Evolutionary conservation across 2,329 filamentous ascomycete genomes (phyloP), one percentile per base, ranked within the genome.

Genomic region (Tolypocladium tundrense): DNA sequence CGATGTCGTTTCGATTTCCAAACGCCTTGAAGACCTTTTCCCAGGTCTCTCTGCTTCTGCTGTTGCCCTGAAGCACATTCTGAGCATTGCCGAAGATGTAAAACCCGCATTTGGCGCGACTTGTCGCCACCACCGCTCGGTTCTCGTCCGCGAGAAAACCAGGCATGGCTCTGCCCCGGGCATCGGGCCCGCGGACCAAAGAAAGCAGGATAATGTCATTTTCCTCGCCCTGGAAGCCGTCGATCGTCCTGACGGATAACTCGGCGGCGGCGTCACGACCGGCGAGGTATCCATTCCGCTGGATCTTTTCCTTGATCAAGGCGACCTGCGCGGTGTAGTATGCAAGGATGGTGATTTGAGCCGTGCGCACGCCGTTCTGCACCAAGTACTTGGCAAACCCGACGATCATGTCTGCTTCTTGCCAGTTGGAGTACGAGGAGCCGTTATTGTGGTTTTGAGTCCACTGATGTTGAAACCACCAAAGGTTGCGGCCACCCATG

Each of bases 171-270:
- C 31, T 43, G 31, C 54, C 41, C 19, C 3, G 13, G 4, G 65
- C 63, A 2, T 60, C 59, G 19, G 87, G 88, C 62, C 87, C 91
- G 50, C 92, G 82, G 3, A 94, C 91, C 0, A 96, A 75, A 0
- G 91, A 96, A 0, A 96, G 75, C 2, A 96, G 69, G 11, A 97
- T 79, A 10, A 96, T 77, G 31, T 92, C 88, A 61, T 96, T 96
- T 68, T 96, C 91, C 65, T 96, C 91, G 14, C 91, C 91, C 69
- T 96, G 91, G 66, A 93, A 96, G 0, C 88, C 90, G 66, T 96
- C 92, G 0, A 97, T 89, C 0, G 91, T 96, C 40, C 84, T 82
- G 1, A 96, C 86, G 2, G 87, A 87, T 66, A 65, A 72, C 42
- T 63, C 81, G 67, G 6, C 31, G 31, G 7, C 8, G 31, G 67